Conservation (phyloP, 208 protist genomes). For the Crithidia bombi region DNA sequence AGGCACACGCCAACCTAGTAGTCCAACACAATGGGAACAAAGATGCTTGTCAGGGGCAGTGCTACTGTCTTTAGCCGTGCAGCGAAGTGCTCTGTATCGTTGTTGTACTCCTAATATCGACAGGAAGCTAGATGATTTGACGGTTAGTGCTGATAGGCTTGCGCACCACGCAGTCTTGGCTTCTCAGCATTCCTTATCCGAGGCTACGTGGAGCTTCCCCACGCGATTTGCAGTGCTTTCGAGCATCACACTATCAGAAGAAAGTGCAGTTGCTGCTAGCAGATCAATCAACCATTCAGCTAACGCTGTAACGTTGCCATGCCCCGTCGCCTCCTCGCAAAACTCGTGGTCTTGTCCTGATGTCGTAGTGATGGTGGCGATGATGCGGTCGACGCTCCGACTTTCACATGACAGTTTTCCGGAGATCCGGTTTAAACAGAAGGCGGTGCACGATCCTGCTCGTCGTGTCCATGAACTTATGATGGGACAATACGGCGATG, state of each 20-base stretch:
- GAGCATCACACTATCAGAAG: no score
- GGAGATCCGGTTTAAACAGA: constrained; percentile 55
- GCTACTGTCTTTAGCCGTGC: constrained; percentile 1
- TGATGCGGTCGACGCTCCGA: constrained; percentile 36
- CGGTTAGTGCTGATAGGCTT: neutral
- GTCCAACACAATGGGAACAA: no score
- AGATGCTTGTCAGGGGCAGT: neutral
- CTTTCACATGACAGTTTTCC: constrained; percentile 54
- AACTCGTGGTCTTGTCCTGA: constrained; percentile 44
- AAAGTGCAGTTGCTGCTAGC: neutral
- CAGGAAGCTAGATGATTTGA: neutral
- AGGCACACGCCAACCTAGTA: no score
- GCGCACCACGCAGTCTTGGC: no score
- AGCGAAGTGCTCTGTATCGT: constrained; percentile 6
- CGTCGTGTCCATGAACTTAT: constrained; percentile 45
- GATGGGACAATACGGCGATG: constrained; percentile 48
- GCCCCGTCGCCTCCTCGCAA: neutral
- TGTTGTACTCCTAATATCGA: no score
- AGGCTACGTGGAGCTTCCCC: neutral
- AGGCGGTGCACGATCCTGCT: constrained; percentile 54
- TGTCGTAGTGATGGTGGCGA: constrained; percentile 52
- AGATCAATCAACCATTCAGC: neutral
- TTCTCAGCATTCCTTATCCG: neutral
- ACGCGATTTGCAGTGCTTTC: neutral
- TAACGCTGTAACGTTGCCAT: neutral